phyloP scores from a whole-genome alignment of 257 asterid species.

The Ehretia macrophylla region DNA sequence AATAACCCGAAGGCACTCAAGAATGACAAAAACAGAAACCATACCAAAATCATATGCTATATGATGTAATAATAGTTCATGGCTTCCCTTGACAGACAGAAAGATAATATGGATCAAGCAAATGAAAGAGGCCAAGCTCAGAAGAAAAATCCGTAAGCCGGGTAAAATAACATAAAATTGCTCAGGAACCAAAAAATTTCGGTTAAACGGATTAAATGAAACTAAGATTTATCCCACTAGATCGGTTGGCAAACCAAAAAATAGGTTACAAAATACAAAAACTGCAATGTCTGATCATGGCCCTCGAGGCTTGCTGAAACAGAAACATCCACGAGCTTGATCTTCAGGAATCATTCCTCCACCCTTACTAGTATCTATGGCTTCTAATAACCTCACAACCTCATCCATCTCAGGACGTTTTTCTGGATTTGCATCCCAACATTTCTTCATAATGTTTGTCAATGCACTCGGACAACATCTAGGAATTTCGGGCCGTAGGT shows the following conservation, averaged over 20 bases:
- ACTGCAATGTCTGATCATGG: slow-evolving; percentile 21
- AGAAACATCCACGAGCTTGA: slow-evolving; percentile 38
- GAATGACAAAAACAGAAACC: too few species aligned
- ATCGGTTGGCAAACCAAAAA: neutral
- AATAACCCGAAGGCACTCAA: too few species aligned
- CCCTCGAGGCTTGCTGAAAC: slow-evolving; percentile 31
- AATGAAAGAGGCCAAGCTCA: too few species aligned
- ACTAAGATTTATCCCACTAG: too few species aligned
- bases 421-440: slow-evolving; percentile 51
- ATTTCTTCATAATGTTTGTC: slow-evolving; percentile 43
- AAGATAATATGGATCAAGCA: too few species aligned
- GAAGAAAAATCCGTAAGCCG: neutral
- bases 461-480: slow-evolving; percentile 51
- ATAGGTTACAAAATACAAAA: too few species aligned
- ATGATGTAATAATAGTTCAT: too few species aligned
- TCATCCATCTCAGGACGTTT: slow-evolving; percentile 54
- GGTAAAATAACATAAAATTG: neutral
- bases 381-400: slow-evolving; percentile 46
- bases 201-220: too few species aligned
- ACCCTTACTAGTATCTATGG: slow-evolving; percentile 47
- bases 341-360: slow-evolving; percentile 59
- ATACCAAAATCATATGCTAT: too few species aligned
- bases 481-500: slow-evolving; percentile 48
- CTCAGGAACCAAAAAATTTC: neutral
- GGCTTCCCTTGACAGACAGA: too few species aligned